Conservation (phyloP, 306 rosid genomes). For the Fragaria vesca region DNA sequence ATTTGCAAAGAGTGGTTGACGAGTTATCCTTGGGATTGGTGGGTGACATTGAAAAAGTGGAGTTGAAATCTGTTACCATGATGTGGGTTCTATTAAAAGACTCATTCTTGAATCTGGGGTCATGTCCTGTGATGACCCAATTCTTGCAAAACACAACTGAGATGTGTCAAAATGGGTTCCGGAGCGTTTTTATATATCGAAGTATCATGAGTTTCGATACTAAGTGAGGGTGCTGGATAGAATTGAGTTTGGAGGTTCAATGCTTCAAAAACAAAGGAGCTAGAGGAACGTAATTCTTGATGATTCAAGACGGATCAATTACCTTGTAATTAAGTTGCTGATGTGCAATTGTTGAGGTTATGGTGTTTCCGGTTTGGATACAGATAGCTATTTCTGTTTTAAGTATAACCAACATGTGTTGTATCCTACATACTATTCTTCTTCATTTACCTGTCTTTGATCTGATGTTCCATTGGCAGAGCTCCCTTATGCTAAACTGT, state of each 20-base stretch:
- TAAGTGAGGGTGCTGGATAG: background rate
- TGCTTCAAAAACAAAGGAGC: background rate
- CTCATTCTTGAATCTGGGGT: background rate
- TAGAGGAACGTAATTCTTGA: background rate
- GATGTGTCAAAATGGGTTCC: background rate
- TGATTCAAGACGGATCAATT: background rate
- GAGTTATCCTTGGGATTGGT: background rate
- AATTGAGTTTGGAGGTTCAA: background rate
- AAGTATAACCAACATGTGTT: too few species aligned
- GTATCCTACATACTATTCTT: too few species aligned
- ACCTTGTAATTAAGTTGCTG: background rate
- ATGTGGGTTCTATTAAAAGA: background rate
- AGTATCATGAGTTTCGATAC: background rate
- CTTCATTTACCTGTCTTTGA: background rate
- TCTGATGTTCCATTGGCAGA: background rate
- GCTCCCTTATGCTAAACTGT: conserved; percentile 9
- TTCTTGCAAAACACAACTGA: background rate
- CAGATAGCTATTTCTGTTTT: background rate
- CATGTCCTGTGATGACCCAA: background rate
- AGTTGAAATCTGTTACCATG: background rate
- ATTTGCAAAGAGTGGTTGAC: background rate
- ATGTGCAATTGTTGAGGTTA: background rate
- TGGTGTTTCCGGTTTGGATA: background rate
- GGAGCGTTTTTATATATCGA: background rate
- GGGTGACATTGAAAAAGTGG: background rate